phyloP scores from a whole-genome alignment of 2,329 filamentous ascomycete genomes.

The Penicillium decumbens region DNA sequence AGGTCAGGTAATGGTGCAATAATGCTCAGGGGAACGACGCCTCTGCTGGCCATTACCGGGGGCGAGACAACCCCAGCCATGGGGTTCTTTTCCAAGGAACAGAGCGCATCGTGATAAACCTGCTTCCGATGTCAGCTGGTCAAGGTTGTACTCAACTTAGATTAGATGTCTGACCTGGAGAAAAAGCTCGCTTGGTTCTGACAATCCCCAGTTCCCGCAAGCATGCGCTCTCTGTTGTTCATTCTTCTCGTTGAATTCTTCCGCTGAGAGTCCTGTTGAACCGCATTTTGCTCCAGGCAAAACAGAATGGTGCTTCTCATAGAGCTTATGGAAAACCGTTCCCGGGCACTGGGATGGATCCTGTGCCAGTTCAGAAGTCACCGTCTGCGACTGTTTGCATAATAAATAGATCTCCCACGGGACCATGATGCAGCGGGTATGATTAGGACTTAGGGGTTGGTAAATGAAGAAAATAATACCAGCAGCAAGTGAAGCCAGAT shows the following conservation, averaged over 20 bases:
- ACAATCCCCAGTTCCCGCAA: conserved; percentile 65
- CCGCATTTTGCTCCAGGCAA: conserved; percentile 16
- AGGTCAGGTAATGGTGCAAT: conserved; percentile 67
- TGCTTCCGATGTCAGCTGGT: conserved; percentile 21
- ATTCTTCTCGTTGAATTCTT: conserved; percentile 27
- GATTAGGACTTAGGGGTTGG: neutral
- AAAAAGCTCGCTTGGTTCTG: conserved; percentile 63
- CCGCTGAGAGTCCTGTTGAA: conserved; percentile 20
- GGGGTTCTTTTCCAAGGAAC: conserved; percentile 36
- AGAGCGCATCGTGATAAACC: conserved; percentile 63
- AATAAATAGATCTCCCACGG: conserved; percentile 49
- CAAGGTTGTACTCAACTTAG: neutral
- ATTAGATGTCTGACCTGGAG: conserved; percentile 45
- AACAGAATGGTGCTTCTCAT: conserved; percentile 33
- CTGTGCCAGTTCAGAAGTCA: conserved; percentile 55
- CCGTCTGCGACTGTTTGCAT: conserved; percentile 51
- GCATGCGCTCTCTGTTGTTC: conserved; percentile 52
- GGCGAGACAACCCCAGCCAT: conserved; percentile 53
- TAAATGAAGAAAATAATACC: neutral
- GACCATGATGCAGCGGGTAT: conserved; percentile 32
- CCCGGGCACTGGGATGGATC: conserved; percentile 52
- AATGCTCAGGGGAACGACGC: conserved; percentile 63
- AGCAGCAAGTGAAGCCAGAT: conserved; percentile 1
- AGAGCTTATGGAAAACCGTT: conserved; percentile 56
- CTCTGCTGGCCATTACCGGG: conserved; percentile 56